These are phyloP conservation scores for Amanita muscaria DNA, from an alignment of 768 basidiomycete genomes.

Conservation along the genomic window DNA sequence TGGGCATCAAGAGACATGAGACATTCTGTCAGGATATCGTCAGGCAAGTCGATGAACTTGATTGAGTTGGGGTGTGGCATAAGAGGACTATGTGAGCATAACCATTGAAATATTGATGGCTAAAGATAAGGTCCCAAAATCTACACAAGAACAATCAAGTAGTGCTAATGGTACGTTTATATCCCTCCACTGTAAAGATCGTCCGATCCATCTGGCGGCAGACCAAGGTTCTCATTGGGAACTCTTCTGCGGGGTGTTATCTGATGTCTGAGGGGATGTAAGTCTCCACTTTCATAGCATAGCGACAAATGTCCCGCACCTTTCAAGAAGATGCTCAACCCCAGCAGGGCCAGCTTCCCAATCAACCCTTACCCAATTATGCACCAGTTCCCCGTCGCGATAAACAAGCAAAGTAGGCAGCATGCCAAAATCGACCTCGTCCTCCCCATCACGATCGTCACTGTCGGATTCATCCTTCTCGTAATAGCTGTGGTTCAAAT, in stretches of 20 bases:
- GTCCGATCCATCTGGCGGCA: neutral
- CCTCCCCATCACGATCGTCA: constrained; percentile 41
- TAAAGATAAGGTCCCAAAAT: too few species aligned
- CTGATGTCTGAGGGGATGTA: neutral
- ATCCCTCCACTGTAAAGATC: constrained; percentile 48
- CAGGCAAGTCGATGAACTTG: neutral
- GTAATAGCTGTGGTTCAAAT: constrained; percentile 27
- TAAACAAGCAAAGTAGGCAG: constrained; percentile 75
- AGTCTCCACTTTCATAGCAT: too few species aligned
- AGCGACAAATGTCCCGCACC: too few species aligned
- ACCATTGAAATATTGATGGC: too few species aligned
- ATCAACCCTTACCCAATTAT: constrained; percentile 83
- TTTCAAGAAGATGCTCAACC: constrained; percentile 1
- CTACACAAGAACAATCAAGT: too few species aligned
- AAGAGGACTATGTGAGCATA: too few species aligned
- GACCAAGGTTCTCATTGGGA: neutral
- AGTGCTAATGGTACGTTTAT: too few species aligned
- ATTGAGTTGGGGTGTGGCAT: too few species aligned
- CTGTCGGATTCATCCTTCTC: neutral
- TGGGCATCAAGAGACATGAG: neutral
- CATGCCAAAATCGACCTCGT: constrained; percentile 68
- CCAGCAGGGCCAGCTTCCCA: constrained; percentile 58
- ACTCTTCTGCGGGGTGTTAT: neutral
- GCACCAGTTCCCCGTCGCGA: constrained; percentile 72
- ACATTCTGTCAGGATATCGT: neutral